Evolutionary conservation across 495 filamentous ascomycete species (phyloP), one percentile per base, ranked within the genome.

Genomic region (Chaetomium fimeti): DNA sequence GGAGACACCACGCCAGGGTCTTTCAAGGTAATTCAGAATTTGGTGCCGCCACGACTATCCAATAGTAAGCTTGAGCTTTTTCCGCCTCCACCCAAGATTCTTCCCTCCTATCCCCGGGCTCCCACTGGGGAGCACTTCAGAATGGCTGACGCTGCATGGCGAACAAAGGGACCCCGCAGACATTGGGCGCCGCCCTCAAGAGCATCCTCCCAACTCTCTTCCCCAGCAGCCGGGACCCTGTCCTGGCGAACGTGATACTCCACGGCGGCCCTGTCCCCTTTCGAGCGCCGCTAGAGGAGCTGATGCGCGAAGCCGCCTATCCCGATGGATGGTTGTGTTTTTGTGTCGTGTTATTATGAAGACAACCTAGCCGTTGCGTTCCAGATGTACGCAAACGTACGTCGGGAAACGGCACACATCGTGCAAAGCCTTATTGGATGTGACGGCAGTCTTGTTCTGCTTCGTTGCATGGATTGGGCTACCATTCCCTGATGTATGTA

Each of bases 311-410:
- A 59, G 90, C 89, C 18, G 85, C 91, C 0, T 98, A 98, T 76
- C 86, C 90, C 0, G 94, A 98, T 76, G 94, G 94, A 1, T 98
- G 93, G 88, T 73, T 96, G 22, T 91, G 93, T 78, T 72, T 98
- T 15, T 89, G 90, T 48, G 83, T 98, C 7, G 81, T 88, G n/a
- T 90, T 96, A 88, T 80, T 89, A 71, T 81, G 32, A 38, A 61
- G 22, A 13, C n/a, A n/a, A n/a, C n/a, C 9, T 8, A 52, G 49
- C 11, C 4, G 49, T 28, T 27, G 22, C 16, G 49, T 52, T 20
- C 4, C 11, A 51, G 24, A 36, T 28, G 52, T 36, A 36, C 27
- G 6, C 32, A 11, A 36, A 36, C 8, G 32, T 13, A 43, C 40
- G 15, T 6, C 15, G 40, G 13, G 2, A 43, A 11, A 43, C 0